Conservation (phyloP, 202 grass and related monocot species). For the Dendrocalamus latiflorus region DNA sequence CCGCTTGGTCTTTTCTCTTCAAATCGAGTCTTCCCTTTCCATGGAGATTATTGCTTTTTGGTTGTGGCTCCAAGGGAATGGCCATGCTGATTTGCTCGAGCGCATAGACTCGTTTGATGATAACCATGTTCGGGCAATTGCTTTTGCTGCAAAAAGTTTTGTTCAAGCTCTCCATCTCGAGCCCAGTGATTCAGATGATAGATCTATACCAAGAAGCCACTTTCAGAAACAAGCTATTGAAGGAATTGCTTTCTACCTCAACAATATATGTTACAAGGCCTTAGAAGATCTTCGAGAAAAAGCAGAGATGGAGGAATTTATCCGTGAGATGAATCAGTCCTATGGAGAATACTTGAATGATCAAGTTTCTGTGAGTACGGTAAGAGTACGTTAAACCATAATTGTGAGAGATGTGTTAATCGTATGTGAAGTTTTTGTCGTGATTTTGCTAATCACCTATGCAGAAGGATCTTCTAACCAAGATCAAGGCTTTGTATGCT, state of each 20-base stretch:
- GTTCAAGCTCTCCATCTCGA: constrained; percentile 29
- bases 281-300: constrained; percentile 20
- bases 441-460: neutral
- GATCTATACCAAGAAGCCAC: neutral
- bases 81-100: constrained; percentile 23
- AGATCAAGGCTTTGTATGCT: constrained; percentile 25
- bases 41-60: constrained; percentile 59
- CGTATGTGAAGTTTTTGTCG: neutral
- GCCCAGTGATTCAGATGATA: neutral
- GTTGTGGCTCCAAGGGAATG: constrained; percentile 47
- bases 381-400: constrained; percentile 8
- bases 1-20: constrained; percentile 34
- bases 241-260: constrained; percentile 42
- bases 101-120: constrained; percentile 11
- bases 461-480: constrained; percentile 38
- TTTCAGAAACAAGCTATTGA: constrained; percentile 20
- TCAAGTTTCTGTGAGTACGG: constrained; percentile 15
- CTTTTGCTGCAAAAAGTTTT: constrained; percentile 15
- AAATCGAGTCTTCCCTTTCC: constrained; percentile 26
- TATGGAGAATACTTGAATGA: neutral
- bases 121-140: neutral
- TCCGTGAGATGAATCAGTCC: neutral
- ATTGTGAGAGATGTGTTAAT: neutral
- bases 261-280: constrained; percentile 34
- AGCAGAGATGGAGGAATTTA: neutral